Conservation (phyloP, 306 rosid species). For the Phaseolus lunatus region DNA sequence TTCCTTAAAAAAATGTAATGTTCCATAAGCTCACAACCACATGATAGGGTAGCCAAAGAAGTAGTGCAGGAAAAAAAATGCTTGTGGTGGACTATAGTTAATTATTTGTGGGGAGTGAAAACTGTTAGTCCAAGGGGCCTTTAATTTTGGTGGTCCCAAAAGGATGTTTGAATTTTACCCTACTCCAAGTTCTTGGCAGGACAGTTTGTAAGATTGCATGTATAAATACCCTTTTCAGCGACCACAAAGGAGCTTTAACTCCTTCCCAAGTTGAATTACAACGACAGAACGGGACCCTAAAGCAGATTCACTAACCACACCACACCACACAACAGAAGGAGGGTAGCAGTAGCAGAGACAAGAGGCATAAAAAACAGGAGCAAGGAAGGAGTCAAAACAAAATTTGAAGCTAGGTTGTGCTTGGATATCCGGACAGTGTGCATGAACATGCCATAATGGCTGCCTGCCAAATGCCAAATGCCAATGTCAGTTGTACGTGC, state of each 20-base stretch:
- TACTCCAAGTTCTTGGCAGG: constrained; percentile 46
- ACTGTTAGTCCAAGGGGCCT: background rate
- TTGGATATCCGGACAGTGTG: constrained; percentile 46
- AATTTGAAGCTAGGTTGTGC: constrained; percentile 44
- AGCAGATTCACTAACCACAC: constrained; percentile 22
- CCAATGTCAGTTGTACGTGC: constrained; percentile 55
- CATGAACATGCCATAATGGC: constrained; percentile 47
- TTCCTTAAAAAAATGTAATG: constrained; percentile 20
- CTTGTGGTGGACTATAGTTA: background rate
- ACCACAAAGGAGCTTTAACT: constrained; percentile 56
- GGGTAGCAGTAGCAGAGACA: constrained; percentile 20
- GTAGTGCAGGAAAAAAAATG: constrained; percentile 23
- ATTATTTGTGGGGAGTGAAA: constrained; percentile 28
- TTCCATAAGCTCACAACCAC: constrained; percentile 4
- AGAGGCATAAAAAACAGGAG: constrained; percentile 21
- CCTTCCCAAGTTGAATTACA: constrained; percentile 54
- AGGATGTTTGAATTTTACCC: constrained; percentile 36
- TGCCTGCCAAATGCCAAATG: constrained; percentile 40
- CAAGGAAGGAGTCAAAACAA: constrained; percentile 43
- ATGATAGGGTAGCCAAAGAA: constrained; percentile 25
- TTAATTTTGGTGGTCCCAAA: constrained; percentile 30
- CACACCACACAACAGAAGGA: constrained; percentile 29
- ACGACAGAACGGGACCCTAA: constrained; percentile 51
- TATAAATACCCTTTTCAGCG: constrained; percentile 50
- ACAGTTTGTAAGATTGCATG: constrained; percentile 38